Conservation (phyloP, 2,329 filamentous ascomycete species). For the Verticillium albo-atrum region DNA sequence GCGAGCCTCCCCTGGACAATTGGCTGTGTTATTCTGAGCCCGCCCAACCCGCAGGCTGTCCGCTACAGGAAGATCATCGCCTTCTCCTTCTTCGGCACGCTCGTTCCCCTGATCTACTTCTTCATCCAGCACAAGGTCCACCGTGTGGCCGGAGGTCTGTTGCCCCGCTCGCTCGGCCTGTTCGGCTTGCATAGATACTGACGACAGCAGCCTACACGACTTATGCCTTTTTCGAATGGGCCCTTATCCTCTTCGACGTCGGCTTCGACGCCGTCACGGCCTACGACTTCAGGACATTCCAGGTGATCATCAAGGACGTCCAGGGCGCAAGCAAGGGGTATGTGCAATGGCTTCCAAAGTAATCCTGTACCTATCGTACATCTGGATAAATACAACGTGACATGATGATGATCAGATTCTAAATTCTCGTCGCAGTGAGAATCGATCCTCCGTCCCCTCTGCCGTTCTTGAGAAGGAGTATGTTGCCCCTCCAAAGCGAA, state of each 20-base stretch:
- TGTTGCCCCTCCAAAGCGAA: too few relatives aligned
- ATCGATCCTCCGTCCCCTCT: constrained; percentile 39
- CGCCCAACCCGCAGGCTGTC: constrained; percentile 74
- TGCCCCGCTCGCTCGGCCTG: constrained; percentile 2
- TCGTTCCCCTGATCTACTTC: constrained; percentile 89
- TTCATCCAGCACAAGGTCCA: constrained; percentile 99
- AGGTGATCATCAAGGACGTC: constrained; percentile 82
- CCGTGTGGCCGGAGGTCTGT: constrained; percentile 82
- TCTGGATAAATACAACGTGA: constrained; percentile 22
- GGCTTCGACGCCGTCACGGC: constrained; percentile 94
- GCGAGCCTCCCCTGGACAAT: constrained; percentile 93
- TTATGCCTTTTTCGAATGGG: constrained; percentile 98
- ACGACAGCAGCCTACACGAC: constrained; percentile 76
- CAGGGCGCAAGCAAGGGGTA: constrained; percentile 96
- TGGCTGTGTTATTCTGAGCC: constrained; percentile 84
- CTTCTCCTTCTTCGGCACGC: constrained; percentile 79
- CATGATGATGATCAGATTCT: constrained; percentile 24
- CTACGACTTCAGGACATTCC: constrained; percentile 84
- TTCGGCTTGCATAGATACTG: neutral
- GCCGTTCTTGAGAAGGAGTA: constrained; percentile 69
- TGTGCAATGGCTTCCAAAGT: constrained; percentile 92
- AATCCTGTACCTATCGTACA: constrained; percentile 39
- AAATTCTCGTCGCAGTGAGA: constrained; percentile 41
- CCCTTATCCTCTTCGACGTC: constrained; percentile 90
- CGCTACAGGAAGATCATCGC: constrained; percentile 87